Base-by-base conservation (phyloP, 1,284 basidiomycete genomes). In the Apiotrichum veenhuisii region DNA sequence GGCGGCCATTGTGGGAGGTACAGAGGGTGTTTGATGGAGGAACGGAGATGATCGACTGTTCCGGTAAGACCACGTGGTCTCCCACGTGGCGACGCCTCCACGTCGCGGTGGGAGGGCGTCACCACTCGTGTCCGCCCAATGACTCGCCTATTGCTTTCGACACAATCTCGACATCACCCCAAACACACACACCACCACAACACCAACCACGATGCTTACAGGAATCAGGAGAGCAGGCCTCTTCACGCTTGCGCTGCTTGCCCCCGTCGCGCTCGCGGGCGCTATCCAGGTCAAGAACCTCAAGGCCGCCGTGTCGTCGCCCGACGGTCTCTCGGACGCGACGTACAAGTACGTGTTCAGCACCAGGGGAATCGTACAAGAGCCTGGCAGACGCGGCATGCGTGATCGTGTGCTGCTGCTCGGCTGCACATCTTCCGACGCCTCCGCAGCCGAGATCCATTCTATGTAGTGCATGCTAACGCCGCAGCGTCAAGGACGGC, bases 311-410 rank as follows among this genome's bases (percentile, higher is more conserved):
- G 59, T 73, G 20, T 64, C 64, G 8, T 67, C 70, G n/a, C 45
- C 68, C 20, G 67, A 72, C 57, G 72, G 70, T 14, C 50, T 70
- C 26, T 57, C 56, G 52, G 71, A 75, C 62, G 68, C 65, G 48
- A 65, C 65, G 20, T 66, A 69, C 47, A 62, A 62, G 70, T 73
- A 45, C 64, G 69, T 71, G 5, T 7, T 40, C 11, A 8, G 12
- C 17, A 15, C 22, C 5, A 11, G 2, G 23, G 3, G 1, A 7
- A 14, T 26, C 25, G 14, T 14, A 14, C 11, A 27, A 11, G 37
- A 17, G 37, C 8, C 5, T 30, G 15, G 37, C 37, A 17, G 7
- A 15, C 15, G 37, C n/a, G n/a, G n/a, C 9, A 38, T 38, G 15
- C 37, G 15, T 17, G 37, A 30, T 30, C 30, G 30, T 30, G 30